Conservation (phyloP, 2,329 filamentous ascomycete genomes). For the Sporothrix pseudoabietina region DNA sequence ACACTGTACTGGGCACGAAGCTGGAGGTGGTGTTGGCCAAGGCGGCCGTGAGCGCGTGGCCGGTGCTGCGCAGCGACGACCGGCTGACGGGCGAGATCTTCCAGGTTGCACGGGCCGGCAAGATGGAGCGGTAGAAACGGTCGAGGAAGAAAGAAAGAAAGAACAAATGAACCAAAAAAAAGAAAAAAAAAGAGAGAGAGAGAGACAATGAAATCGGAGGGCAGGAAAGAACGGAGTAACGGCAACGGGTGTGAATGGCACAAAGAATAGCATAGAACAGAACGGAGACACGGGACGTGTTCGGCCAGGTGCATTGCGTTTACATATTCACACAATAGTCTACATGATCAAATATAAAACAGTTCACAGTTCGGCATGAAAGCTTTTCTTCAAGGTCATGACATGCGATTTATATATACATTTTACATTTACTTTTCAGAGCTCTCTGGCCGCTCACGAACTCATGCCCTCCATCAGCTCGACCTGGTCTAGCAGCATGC, state of each 20-base stretch:
- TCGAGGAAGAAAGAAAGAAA: background rate
- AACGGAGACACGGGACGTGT: background rate
- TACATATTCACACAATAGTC: background rate
- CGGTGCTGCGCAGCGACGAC: conserved; percentile 80
- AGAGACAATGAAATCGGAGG: background rate
- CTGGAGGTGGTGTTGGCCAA: conserved; percentile 75
- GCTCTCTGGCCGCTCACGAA: conserved; percentile 36
- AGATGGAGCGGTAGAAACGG: conserved; percentile 35
- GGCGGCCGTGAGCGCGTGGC: conserved; percentile 79
- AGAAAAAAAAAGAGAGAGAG: background rate
- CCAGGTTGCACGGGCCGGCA: conserved; percentile 79
- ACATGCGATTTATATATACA: background rate
- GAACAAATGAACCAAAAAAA: background rate
- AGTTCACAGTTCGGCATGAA: background rate
- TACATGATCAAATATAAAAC: conserved; percentile 3
- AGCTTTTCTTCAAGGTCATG: background rate
- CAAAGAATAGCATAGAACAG: background rate
- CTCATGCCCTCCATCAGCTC: conserved; percentile 91
- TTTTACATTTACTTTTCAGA: background rate
- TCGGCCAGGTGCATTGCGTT: background rate
- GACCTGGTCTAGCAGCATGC: conserved; percentile 87
- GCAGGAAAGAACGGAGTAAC: background rate
- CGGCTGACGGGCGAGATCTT: conserved; percentile 72
- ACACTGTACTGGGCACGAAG: conserved; percentile 85
- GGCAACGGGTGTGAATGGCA: background rate